Conservation (phyloP, 2,329 filamentous ascomycete species). For the Hymenoscyphus linearis region DNA sequence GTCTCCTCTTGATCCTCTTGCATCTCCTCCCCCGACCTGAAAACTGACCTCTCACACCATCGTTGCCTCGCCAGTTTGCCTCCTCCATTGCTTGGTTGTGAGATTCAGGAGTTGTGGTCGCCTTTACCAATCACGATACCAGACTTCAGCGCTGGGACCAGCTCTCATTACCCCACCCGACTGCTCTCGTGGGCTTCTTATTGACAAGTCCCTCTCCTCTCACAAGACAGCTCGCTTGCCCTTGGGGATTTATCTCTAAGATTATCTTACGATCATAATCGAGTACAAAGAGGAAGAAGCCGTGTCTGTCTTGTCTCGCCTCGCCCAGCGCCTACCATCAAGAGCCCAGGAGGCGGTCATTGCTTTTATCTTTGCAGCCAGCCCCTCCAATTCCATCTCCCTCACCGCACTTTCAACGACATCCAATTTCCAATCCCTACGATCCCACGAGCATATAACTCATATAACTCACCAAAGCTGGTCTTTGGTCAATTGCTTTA, state of each 20-base stretch:
- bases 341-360: conserved; percentile 6
- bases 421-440: conserved; percentile 5
- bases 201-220: neutral
- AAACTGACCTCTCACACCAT: neutral
- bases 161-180: conserved; percentile 9
- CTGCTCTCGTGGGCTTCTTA: neutral
- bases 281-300: conserved; percentile 7
- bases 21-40: neutral
- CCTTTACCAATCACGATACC: conserved; percentile 21
- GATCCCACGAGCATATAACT: conserved; percentile 12
- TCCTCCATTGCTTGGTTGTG: conserved; percentile 13
- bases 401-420: conserved; percentile 8
- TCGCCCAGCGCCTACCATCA: neutral
- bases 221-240: conserved; percentile 1
- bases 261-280: neutral
- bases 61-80: conserved; percentile 15
- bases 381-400: conserved; percentile 1
- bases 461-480: conserved; percentile 22
- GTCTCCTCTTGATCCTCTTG: neutral
- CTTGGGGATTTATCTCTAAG: neutral
- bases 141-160: conserved; percentile 9
- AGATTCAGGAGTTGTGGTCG: conserved; percentile 12
- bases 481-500: conserved; percentile 19
- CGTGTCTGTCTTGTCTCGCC: conserved; percentile 5
- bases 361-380: conserved; percentile 8